Evolutionary conservation across 805 yeast species (phyloP).

Genomic region (Cyberlindnera galapagoensis): DNA sequence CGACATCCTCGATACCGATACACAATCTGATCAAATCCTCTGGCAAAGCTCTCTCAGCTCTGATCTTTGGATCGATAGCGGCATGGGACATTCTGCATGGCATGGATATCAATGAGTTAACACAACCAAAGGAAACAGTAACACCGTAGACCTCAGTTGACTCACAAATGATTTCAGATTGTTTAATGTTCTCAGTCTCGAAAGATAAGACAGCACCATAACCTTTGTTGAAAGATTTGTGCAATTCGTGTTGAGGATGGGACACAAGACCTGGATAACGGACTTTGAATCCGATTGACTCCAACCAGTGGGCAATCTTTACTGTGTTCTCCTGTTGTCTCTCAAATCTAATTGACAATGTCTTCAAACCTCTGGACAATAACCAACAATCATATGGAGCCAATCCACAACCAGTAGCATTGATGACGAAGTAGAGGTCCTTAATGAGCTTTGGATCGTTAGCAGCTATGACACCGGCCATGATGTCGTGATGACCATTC

Average conservation of each 20-base stretch:
- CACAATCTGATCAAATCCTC: slow-evolving; percentile 88
- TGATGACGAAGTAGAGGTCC: slow-evolving; percentile 66
- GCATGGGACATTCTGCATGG: slow-evolving; percentile 98
- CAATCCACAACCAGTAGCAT: slow-evolving; percentile 86
- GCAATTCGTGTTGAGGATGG: slow-evolving; percentile 79
- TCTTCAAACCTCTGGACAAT: slow-evolving; percentile 79
- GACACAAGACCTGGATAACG: slow-evolving; percentile 79
- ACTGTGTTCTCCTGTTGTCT: slow-evolving; percentile 81
- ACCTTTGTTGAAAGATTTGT: slow-evolving; percentile 70
- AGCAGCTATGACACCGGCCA: slow-evolving; percentile 90
- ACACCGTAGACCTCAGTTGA: slow-evolving; percentile 74
- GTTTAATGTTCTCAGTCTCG: slow-evolving; percentile 71
- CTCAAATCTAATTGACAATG: slow-evolving; percentile 79
- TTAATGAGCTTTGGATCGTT: slow-evolving; percentile 59
- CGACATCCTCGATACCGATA: slow-evolving; percentile 81
- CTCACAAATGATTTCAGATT: slow-evolving; percentile 69
- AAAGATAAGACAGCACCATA: slow-evolving; percentile 86
- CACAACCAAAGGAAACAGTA: slow-evolving; percentile 92
- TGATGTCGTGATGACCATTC: slow-evolving; percentile 92
- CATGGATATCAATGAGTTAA: slow-evolving; percentile 84
- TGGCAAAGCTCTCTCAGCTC: slow-evolving; percentile 85
- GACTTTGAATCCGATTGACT: slow-evolving; percentile 55
- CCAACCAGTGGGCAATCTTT: slow-evolving; percentile 68
- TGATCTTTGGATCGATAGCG: slow-evolving; percentile 81
- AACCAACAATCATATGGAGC: slow-evolving; percentile 94